A percentile compares a stretch with the other conserved stretches of the same genome.
These are phyloP conservation scores for Penicillium ucsense DNA, from an alignment of 495 filamentous ascomycete genomes.

Conservation along the genomic window DNA sequence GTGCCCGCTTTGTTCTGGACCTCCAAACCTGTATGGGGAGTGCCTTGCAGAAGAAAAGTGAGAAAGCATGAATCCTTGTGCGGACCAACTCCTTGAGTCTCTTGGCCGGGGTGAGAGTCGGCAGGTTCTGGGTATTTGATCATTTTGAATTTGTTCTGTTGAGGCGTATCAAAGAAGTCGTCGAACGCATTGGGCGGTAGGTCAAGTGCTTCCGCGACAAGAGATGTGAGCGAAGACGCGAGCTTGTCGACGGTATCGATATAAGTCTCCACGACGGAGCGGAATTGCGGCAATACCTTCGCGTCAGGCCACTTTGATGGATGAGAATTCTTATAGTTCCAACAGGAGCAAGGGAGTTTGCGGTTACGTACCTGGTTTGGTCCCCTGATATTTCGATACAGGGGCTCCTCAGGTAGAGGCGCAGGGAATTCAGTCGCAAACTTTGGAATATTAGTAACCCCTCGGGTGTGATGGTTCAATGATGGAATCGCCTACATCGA, in stretches of 20 bases:
- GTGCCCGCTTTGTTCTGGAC: conserved; percentile 75
- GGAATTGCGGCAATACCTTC: conserved; percentile 59
- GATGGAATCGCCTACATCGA: conserved; percentile 55
- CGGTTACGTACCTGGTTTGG: conserved; percentile 48
- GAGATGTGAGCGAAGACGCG: conserved; percentile 63
- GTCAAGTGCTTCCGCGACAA: conserved; percentile 82
- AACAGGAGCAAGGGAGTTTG: too few species aligned
- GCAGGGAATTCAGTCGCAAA: conserved; percentile 55
- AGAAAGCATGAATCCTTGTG: conserved; percentile 92
- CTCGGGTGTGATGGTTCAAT: neutral
- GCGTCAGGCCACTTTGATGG: conserved; percentile 65
- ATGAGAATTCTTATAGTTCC: neutral
- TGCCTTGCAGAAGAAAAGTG: conserved; percentile 79
- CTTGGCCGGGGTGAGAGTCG: conserved; percentile 10
- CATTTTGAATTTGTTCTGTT: conserved; percentile 87
- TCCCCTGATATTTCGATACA: conserved; percentile 70
- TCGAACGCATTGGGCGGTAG: conserved; percentile 64
- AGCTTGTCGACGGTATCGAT: conserved; percentile 60
- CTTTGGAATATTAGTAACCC: conserved; percentile 10
- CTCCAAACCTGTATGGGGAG: conserved; percentile 71
- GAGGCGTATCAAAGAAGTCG: conserved; percentile 60
- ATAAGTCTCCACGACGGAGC: conserved; percentile 59
- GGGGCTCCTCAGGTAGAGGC: conserved; percentile 51
- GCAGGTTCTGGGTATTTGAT: conserved; percentile 69
- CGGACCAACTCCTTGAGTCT: conserved; percentile 63